Evolutionary conservation across 2,329 filamentous ascomycete species (phyloP), one percentile per base, ranked within the genome.

Genomic region (Ascochyta rabiei): DNA sequence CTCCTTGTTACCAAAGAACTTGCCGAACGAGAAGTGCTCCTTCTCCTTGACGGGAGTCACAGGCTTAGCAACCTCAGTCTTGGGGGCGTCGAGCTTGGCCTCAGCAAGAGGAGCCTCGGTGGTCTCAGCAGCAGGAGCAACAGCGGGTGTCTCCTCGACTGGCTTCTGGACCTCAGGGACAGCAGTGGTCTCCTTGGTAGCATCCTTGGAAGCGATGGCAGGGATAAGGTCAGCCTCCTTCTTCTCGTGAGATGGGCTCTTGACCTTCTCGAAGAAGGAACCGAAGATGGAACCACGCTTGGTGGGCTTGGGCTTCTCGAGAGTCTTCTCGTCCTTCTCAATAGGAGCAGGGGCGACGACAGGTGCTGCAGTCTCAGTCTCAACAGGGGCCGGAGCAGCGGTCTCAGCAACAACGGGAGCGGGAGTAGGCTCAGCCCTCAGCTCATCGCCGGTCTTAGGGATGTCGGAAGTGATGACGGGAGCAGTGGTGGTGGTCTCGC

Each of bases 281-380:
- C 86, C 86, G 78, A 96, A 96, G 70, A 93, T 88, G 63, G 90
- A 95, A 77, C 87, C 86, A 76, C 91, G 90, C 89, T 96, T 96
- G 77, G 85, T 82, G 42, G 76, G 76, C 86, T 91, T 92, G 65
- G 82, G 74, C 66, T 75, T 75, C 58, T 72, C 69, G 38, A 75
- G 78, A 61, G 69, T 67, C 60, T 70, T 65, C 19, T 62, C 67
- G 43, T 80, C 77, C 56, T 68, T 68, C 53, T 73, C 71, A 19
- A 56, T 57, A 24, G 58, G 37, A 24, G 57, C 41, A n/a, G 59
- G 51, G 19, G 53, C 52, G 44, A 53, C 56, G 13, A 53, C 42
- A 16, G 52, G 51, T 37, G 53, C 55, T 41, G 54, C 57, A 26
- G 55, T 30, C 57, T 78, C 71, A 30, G 80, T 76, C 80, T 84